Conservation (phyloP, 164 flowering plant species). For the Tetracentron sinense region DNA sequence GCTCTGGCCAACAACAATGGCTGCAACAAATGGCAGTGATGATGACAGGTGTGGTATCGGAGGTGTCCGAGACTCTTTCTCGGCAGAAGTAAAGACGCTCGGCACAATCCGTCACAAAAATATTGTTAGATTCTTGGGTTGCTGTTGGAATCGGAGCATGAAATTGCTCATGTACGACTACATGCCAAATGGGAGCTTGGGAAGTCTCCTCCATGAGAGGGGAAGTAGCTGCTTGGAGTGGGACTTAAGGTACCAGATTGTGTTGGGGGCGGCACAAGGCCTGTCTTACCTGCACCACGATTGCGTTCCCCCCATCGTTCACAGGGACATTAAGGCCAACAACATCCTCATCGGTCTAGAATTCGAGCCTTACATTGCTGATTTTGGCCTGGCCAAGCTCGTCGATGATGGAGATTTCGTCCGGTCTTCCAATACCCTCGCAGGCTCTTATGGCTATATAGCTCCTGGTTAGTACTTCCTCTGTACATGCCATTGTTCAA, state of each 20-base stretch:
- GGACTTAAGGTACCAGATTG: constrained; percentile 39
- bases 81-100: constrained; percentile 26
- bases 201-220: constrained; percentile 21
- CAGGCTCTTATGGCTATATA: too few relatives aligned
- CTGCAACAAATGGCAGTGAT: constrained; percentile 7
- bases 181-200: constrained; percentile 39
- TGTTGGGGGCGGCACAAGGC: constrained; percentile 38
- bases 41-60: constrained; percentile 9
- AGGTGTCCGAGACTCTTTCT: constrained; percentile 31
- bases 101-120: constrained; percentile 26
- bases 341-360: background rate
- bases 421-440: too few relatives aligned
- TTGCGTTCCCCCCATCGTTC: constrained; percentile 36
- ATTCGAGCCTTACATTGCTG: background rate
- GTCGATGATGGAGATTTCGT: too few relatives aligned
- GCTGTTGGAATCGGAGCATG: constrained; percentile 27
- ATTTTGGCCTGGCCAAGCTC: background rate
- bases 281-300: constrained; percentile 36
- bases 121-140: constrained; percentile 33
- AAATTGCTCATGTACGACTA: constrained; percentile 33
- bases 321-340: constrained; percentile 23
- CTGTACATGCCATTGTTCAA: too few relatives aligned
- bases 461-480: too few relatives aligned
- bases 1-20: too few relatives aligned
- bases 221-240: constrained; percentile 23